Conservation (phyloP, 371 early-diverging fungal genomes). For the Apophysomyces trapeziformis region DNA sequence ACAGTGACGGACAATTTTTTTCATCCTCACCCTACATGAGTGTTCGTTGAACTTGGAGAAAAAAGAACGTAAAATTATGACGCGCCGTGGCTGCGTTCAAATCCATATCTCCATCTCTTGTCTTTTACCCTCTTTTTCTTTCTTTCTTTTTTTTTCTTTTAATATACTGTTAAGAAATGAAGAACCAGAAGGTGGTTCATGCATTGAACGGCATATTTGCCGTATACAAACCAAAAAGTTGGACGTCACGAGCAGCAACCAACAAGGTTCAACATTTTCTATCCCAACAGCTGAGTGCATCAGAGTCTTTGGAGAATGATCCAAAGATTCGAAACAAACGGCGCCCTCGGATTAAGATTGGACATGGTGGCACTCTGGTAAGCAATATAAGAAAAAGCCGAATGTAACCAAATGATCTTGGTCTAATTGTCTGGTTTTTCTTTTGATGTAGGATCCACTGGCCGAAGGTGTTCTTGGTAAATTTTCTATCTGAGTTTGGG, state of each 20-base stretch:
- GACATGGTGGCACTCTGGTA: slow-evolving; percentile 61
- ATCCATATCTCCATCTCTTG: no score
- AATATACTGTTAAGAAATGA: background rate
- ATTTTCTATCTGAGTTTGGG: background rate
- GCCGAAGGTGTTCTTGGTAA: slow-evolving; percentile 57
- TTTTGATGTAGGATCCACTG: slow-evolving; percentile 47
- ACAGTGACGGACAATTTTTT: no score
- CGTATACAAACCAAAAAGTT: slow-evolving; percentile 50
- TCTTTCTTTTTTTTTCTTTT: background rate
- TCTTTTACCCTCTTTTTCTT: background rate
- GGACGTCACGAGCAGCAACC: slow-evolving; percentile 46
- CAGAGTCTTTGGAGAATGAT: slow-evolving; percentile 3
- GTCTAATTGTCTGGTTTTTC: background rate
- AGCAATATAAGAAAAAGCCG: background rate
- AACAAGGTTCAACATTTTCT: slow-evolving; percentile 33
- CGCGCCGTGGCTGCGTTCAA: no score
- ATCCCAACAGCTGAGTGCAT: slow-evolving; percentile 22
- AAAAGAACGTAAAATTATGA: no score
- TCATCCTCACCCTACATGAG: no score
- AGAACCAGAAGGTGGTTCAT: background rate
- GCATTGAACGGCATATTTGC: slow-evolving; percentile 48
- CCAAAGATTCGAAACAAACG: slow-evolving; percentile 5
- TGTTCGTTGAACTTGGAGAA: no score
- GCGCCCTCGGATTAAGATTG: slow-evolving; percentile 44
- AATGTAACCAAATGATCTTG: background rate